A percentile compares a stretch with the other conserved stretches of the same genome.
phyloP scores from a whole-genome alignment of 371 early-diverging fungal species.

The Rhizopus delemar region DNA sequence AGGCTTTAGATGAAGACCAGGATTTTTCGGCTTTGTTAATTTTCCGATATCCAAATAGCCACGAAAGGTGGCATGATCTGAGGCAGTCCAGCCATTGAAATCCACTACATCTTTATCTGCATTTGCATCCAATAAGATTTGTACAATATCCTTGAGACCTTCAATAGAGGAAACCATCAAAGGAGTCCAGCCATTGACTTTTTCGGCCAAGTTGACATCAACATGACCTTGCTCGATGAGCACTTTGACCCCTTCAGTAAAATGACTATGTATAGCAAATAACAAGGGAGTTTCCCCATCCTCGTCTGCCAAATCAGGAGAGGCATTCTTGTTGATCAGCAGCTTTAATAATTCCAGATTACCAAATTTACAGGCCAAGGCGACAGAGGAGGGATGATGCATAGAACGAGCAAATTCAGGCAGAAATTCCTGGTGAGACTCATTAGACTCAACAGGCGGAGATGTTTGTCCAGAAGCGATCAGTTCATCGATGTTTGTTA shows the following conservation, averaged over 20 bases:
- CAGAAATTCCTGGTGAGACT: slow-evolving; percentile 12
- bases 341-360: slow-evolving; percentile 50
- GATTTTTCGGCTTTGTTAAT: slow-evolving; percentile 43
- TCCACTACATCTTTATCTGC: slow-evolving; percentile 56
- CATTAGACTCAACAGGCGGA: slow-evolving; percentile 2
- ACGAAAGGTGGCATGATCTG: slow-evolving; percentile 70
- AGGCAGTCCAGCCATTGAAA: slow-evolving; percentile 63
- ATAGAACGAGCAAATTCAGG: slow-evolving; percentile 42
- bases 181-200: slow-evolving; percentile 66
- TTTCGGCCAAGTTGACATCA: slow-evolving; percentile 43
- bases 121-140: slow-evolving; percentile 54
- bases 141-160: slow-evolving; percentile 55
- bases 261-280: slow-evolving; percentile 59
- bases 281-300: slow-evolving; percentile 69
- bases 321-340: slow-evolving; percentile 56
- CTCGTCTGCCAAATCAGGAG: slow-evolving; percentile 58
- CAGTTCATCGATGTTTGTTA: slow-evolving; percentile 53
- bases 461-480: slow-evolving; percentile 31
- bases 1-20: slow-evolving; percentile 8
- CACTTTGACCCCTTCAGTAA: slow-evolving; percentile 52
- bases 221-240: slow-evolving; percentile 47
- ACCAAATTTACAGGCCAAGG: slow-evolving; percentile 61
- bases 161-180: slow-evolving; percentile 66
- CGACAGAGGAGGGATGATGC: slow-evolving; percentile 52
- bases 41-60: slow-evolving; percentile 58